Evolutionary conservation across 2,329 filamentous ascomycete genomes (phyloP).

Genomic region (Curvularia eragrostidis): DNA sequence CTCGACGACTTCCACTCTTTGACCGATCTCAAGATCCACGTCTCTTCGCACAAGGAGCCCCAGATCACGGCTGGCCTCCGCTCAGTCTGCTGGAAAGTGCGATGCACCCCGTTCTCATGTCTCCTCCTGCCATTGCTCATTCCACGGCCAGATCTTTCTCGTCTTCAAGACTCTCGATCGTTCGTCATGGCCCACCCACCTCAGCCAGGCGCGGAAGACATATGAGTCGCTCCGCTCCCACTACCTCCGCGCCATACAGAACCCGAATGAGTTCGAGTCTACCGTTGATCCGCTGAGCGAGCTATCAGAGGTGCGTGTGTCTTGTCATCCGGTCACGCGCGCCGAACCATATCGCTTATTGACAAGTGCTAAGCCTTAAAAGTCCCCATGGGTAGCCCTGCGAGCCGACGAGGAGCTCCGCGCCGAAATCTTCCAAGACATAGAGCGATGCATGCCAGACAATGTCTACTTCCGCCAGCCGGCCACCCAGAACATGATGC

Average conservation of each 20-base stretch:
- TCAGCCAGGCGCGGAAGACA: constrained; percentile 73
- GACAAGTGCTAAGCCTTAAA: constrained; percentile 58
- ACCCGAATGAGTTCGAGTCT: constrained; percentile 80
- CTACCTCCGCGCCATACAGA: constrained; percentile 80
- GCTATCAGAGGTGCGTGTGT: constrained; percentile 66
- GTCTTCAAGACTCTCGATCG: constrained; percentile 73
- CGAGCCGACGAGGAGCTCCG: constrained; percentile 83
- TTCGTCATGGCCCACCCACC: constrained; percentile 70
- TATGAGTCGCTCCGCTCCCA: constrained; percentile 76
- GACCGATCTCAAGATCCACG: constrained; percentile 48
- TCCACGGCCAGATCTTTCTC: constrained; percentile 70
- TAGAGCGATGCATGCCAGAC: constrained; percentile 87
- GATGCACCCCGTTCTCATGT: constrained; percentile 2
- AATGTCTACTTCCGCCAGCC: constrained; percentile 87
- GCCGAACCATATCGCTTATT: constrained; percentile 41
- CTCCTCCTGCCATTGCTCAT: constrained; percentile 6
- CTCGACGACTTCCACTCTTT: constrained; percentile 48
- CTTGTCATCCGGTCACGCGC: constrained; percentile 21
- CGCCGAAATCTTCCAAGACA: constrained; percentile 91
- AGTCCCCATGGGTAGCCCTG: constrained; percentile 92
- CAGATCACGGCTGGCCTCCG: constrained; percentile 69
- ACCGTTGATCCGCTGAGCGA: constrained; percentile 85
- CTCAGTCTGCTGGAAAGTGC: constrained; percentile 91
- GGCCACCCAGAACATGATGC: constrained; percentile 77
- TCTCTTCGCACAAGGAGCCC: constrained; percentile 46